Evolutionary conservation across 2,329 filamentous ascomycete genomes (phyloP), one percentile per base, ranked within the genome.

Genomic region (Epichloe typhina): DNA sequence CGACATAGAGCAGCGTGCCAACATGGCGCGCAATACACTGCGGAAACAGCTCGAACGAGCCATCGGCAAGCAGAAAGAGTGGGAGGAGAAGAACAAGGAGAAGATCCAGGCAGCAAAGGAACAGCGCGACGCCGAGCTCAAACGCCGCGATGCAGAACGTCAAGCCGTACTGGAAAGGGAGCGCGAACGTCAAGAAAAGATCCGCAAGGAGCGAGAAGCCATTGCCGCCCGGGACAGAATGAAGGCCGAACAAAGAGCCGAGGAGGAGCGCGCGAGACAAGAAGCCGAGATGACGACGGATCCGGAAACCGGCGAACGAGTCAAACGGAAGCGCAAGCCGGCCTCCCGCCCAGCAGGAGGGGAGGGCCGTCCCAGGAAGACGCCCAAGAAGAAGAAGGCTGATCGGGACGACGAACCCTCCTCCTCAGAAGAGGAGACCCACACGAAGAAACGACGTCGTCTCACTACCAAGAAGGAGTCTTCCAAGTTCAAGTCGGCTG

Each of bases 21-120:
- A 88, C 73, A 98, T 98, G 93, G 90, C 88, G 56, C 83, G 86
- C 54, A 95, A 96, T 65, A 98, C 94, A 1, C 88, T 95, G 70
- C 84, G 87, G 56, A 89, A 88, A 60, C 91, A 98, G 66, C 79
- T 98, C 12, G 88, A 94, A 61, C 83, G 89, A 60, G 85, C 87
- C 4, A 80, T 91, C 46, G 83, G 88, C 56, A 84, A 80, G 57
- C 93, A 98, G 65, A 84, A 80, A 55, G 87, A 94, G 55, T 97
- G 95, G 66, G 93, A 98, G 66, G 84, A 89, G 60, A 88, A 87
- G 72, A 96, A 97, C 64, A 88, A 89, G 37, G 82, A 86, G 60
- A 94, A 93, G 66, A 79, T 97, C 3, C 80, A 85, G 54, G 83
- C 88, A 49, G 90, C 93, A 7, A 79, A 86, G 37, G 81, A 86